Percentiles rank a stretch among this genome's conserved stretches.
Evolutionary conservation across 805 yeast genomes (phyloP).

Genomic region (Torulaspora quercuum): DNA sequence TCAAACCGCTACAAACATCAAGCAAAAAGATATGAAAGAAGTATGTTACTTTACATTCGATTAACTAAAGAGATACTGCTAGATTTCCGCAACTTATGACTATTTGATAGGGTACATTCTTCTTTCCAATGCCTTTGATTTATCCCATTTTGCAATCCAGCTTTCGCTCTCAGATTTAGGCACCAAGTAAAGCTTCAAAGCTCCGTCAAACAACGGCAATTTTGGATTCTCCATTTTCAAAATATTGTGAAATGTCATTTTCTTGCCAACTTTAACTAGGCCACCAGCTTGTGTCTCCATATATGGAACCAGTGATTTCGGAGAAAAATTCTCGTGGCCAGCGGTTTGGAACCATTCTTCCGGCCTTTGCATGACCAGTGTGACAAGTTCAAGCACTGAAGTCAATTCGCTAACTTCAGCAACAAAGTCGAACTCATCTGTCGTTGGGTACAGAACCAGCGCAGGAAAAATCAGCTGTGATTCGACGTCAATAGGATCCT

Average conservation of each 20-base stretch:
- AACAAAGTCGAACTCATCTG: slow-evolving; percentile 78
- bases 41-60: too few species aligned
- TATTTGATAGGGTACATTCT: too few species aligned
- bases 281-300: slow-evolving; percentile 86
- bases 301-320: slow-evolving; percentile 62
- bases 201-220: slow-evolving; percentile 73
- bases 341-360: slow-evolving; percentile 62
- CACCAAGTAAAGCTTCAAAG: slow-evolving; percentile 69
- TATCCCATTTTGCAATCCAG: slow-evolving; percentile 70
- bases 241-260: slow-evolving; percentile 59
- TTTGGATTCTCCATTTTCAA: slow-evolving; percentile 58
- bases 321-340: slow-evolving; percentile 55
- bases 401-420: slow-evolving; percentile 71
- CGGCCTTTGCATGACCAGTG: slow-evolving; percentile 61
- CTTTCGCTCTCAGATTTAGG: slow-evolving; percentile 62
- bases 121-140: slow-evolving; percentile 52
- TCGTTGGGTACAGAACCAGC: slow-evolving; percentile 74
- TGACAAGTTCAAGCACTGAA: slow-evolving; percentile 60
- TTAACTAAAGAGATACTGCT: too few species aligned
- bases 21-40: slow-evolving; percentile 14
- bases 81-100: too few species aligned
- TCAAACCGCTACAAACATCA: slow-evolving; percentile 53
- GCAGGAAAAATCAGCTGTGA: slow-evolving; percentile 83
- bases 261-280: slow-evolving; percentile 78
- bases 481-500: slow-evolving; percentile 62